phyloP scores from a whole-genome alignment of 179 eudicot genomes.

The Beta lomatogona region DNA sequence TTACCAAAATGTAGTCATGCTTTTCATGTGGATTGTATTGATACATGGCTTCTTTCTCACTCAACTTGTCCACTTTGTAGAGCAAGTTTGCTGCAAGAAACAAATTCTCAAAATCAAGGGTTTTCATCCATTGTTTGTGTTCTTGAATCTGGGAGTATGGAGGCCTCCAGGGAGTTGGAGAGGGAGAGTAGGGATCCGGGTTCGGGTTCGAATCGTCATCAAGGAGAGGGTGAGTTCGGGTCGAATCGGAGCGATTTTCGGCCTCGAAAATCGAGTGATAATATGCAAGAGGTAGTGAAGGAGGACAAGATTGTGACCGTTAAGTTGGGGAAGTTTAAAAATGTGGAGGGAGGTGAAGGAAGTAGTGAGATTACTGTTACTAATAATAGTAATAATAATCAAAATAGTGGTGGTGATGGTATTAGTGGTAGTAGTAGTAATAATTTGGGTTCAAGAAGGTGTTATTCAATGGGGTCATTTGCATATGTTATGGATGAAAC shows the following conservation, averaged over 20 bases:
- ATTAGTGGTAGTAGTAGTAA: slow-evolving; percentile 15
- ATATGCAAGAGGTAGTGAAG: background rate
- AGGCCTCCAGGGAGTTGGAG: slow-evolving; percentile 55
- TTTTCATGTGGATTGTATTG: slow-evolving; percentile 83
- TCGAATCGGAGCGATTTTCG: slow-evolving; percentile 22
- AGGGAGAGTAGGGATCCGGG: slow-evolving; percentile 21
- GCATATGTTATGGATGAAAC: slow-evolving; percentile 80
- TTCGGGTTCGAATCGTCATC: slow-evolving; percentile 33
- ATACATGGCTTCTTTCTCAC: slow-evolving; percentile 86
- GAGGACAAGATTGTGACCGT: slow-evolving; percentile 57
- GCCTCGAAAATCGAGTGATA: slow-evolving; percentile 37
- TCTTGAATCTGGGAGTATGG: slow-evolving; percentile 55
- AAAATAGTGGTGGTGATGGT: background rate
- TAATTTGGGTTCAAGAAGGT: slow-evolving; percentile 64
- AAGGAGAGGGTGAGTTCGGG: slow-evolving; percentile 32
- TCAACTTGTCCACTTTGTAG: slow-evolving; percentile 94
- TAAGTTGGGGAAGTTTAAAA: slow-evolving; percentile 77
- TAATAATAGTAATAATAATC: background rate
- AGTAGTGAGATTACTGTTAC: slow-evolving; percentile 24
- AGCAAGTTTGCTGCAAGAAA: slow-evolving; percentile 49
- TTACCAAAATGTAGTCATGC: slow-evolving; percentile 92
- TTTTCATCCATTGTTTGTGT: slow-evolving; percentile 60
- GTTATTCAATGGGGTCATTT: slow-evolving; percentile 93
- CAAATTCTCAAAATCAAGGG: slow-evolving; percentile 19
- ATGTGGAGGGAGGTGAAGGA: slow-evolving; percentile 57